phyloP scores from a whole-genome alignment of 2,329 filamentous ascomycete species.

The Leptographium flavum region DNA sequence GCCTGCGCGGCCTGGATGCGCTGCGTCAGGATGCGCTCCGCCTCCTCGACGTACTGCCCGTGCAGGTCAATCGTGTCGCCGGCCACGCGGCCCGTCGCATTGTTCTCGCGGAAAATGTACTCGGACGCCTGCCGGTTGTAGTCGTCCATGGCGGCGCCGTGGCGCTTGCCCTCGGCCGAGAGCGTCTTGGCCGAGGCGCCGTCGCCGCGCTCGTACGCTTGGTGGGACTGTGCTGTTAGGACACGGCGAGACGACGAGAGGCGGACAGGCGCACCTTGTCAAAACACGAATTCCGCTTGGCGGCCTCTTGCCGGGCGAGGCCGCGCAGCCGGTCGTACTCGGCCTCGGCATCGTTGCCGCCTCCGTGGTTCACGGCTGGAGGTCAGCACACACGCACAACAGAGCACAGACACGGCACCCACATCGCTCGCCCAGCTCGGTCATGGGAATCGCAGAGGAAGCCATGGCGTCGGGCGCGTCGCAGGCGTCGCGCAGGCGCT shows the following conservation, averaged over 20 bases:
- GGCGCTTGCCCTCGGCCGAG: constrained; percentile 70
- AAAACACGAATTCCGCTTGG: constrained; percentile 65
- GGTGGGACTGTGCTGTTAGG: constrained; percentile 39
- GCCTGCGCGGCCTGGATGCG: constrained; percentile 66
- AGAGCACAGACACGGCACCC: constrained; percentile 11
- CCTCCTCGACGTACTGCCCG: constrained; percentile 88
- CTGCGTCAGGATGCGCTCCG: constrained; percentile 76
- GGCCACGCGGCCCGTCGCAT: constrained; percentile 58
- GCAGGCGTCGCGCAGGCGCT: too few relatives aligned
- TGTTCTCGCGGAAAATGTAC: constrained; percentile 93
- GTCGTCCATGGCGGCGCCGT: constrained; percentile 70
- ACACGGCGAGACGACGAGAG: not conserved
- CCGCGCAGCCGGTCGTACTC: constrained; percentile 88
- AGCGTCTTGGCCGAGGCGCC: constrained; percentile 71
- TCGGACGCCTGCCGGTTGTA: constrained; percentile 88
- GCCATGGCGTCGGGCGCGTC: constrained; percentile 4
- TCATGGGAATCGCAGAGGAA: constrained; percentile 22
- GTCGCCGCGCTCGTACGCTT: constrained; percentile 75
- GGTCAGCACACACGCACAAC: not conserved
- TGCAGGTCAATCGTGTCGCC: constrained; percentile 86
- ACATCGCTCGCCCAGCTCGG: constrained; percentile 30
- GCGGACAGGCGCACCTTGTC: constrained; percentile 41
- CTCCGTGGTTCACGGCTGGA: constrained; percentile 63
- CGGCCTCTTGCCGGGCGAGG: constrained; percentile 66
- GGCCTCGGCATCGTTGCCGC: constrained; percentile 54